phyloP scores from a whole-genome alignment of 768 basidiomycete species.

The Trichaptum fuscoviolaceum region DNA sequence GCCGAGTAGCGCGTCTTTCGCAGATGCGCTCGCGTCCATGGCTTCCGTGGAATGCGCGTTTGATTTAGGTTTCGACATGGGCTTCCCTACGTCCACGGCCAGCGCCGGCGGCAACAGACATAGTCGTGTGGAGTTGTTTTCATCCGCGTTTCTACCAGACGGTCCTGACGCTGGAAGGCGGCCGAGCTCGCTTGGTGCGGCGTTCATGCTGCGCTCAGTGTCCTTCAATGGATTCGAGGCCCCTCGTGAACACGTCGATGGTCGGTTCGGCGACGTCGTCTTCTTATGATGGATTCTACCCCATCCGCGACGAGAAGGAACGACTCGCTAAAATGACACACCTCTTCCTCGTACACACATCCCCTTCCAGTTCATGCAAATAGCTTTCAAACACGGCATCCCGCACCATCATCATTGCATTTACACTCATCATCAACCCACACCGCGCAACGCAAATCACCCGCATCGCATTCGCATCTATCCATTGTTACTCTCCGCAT shows the following conservation, averaged over 20 bases:
- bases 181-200: constrained; percentile 26
- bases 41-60: constrained; percentile 11
- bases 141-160: constrained; percentile 21
- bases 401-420: neutral
- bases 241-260: constrained; percentile 28
- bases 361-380: neutral
- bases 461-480: constrained; percentile 1
- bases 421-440: neutral
- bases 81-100: constrained; percentile 21
- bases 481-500: neutral
- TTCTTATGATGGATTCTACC: constrained; percentile 10
- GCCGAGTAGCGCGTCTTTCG: constrained; percentile 21
- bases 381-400: neutral
- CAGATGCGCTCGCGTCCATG: constrained; percentile 15
- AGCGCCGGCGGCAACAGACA: neutral
- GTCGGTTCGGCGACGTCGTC: constrained; percentile 32
- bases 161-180: constrained; percentile 23
- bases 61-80: constrained; percentile 29
- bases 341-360: neutral
- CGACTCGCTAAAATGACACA: neutral
- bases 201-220: constrained; percentile 36
- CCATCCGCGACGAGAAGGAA: neutral
- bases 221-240: constrained; percentile 37
- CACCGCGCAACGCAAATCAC: neutral
- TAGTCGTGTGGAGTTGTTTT: constrained; percentile 8